phyloP scores from a whole-genome alignment of 257 asterid species.

The Oldenlandia corymbosa region DNA sequence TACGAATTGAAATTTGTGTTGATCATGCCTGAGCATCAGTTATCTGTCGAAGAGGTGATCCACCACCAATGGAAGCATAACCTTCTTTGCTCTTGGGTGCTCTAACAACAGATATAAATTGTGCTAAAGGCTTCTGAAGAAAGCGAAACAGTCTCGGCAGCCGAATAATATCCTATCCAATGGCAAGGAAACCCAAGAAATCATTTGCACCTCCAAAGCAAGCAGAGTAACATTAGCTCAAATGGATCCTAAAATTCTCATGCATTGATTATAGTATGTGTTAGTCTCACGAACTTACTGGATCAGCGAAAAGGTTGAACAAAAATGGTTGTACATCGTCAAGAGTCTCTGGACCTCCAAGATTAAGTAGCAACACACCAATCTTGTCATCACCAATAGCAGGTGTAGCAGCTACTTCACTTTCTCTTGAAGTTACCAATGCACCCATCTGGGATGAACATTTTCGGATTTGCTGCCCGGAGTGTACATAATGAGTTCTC shows the following conservation, averaged over 20 bases:
- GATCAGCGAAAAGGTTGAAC: constrained; percentile 96
- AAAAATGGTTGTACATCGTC: constrained; percentile 97
- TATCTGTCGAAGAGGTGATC: constrained; percentile 96
- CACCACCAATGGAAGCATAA: constrained; percentile 98
- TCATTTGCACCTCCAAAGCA: constrained; percentile 8
- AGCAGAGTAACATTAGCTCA: not conserved
- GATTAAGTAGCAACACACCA: constrained; percentile 90
- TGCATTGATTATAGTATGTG: not conserved
- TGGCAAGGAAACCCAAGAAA: constrained; percentile 19
- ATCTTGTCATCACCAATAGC: constrained; percentile 64
- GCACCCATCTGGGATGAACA: constrained; percentile 41
- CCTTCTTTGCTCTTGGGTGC: constrained; percentile 98
- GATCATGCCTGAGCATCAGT: constrained; percentile 88
- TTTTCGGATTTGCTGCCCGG: constrained; percentile 21
- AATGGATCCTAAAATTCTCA: constrained; percentile 1
- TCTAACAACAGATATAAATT: constrained; percentile 88
- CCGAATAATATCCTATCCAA: constrained; percentile 83
- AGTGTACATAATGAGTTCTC: constrained; percentile 28
- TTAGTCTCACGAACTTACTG: constrained; percentile 46
- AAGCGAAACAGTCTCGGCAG: constrained; percentile 89
- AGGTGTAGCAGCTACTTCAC: constrained; percentile 38
- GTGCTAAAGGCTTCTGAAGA: constrained; percentile 94
- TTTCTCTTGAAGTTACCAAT: constrained; percentile 52
- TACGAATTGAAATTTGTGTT: constrained; percentile 5
- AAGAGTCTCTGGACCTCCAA: constrained; percentile 98